Conservation (phyloP, 768 basidiomycete genomes). For the Lentinula sp. region DNA sequence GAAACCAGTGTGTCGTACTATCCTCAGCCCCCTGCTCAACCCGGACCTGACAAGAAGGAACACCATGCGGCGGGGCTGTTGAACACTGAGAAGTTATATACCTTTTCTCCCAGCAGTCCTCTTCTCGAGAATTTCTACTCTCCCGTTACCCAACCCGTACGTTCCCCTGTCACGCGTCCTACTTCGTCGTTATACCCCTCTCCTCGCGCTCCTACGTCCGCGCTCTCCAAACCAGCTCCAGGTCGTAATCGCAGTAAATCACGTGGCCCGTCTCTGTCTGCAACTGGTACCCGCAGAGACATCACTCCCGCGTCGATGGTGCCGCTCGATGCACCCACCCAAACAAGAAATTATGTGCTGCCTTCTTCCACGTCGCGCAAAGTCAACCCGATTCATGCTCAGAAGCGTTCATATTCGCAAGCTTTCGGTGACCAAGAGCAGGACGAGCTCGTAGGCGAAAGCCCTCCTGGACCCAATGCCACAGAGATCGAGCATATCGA, state of each 20-base stretch:
- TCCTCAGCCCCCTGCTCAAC: background rate
- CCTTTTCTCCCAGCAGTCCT: slow-evolving; percentile 48
- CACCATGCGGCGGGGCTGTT: background rate
- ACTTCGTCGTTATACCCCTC: slow-evolving; percentile 19
- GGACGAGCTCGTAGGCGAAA: slow-evolving; percentile 18
- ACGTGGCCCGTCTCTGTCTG: slow-evolving; percentile 14
- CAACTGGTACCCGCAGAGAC: slow-evolving; percentile 70
- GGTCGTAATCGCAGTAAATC: slow-evolving; percentile 24
- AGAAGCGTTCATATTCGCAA: slow-evolving; percentile 38
- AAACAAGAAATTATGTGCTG: slow-evolving; percentile 61
- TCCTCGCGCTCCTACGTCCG: slow-evolving; percentile 14
- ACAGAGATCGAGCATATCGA: slow-evolving; percentile 51
- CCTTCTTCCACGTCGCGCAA: slow-evolving; percentile 78
- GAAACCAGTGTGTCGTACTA: background rate
- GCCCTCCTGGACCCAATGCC: slow-evolving; percentile 14
- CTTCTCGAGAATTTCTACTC: slow-evolving; percentile 32
- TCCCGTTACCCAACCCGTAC: slow-evolving; percentile 12
- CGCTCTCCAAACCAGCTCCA: slow-evolving; percentile 13
- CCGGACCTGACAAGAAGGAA: background rate
- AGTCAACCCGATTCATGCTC: slow-evolving; percentile 57
- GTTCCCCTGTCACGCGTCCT: background rate
- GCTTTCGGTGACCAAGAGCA: slow-evolving; percentile 33
- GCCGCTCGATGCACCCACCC: slow-evolving; percentile 73
- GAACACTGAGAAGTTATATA: slow-evolving; percentile 24
- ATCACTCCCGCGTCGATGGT: slow-evolving; percentile 60